Evolutionary conservation across 2,329 filamentous ascomycete species (phyloP).

Genomic region (Pyricularia pennisetigena): DNA sequence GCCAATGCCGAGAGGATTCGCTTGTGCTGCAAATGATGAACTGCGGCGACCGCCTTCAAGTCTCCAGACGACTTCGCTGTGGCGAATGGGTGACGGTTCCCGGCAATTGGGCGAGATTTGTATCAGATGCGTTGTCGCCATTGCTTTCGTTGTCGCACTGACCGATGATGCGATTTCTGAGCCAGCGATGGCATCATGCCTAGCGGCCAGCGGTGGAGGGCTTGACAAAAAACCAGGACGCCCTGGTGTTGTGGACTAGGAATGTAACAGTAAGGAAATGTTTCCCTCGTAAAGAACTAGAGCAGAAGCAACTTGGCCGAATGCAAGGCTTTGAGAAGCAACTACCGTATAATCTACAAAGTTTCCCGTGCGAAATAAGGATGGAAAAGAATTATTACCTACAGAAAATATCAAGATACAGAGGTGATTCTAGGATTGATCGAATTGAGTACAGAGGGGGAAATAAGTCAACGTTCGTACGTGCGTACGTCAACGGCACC

Average conservation of each 20-base stretch:
- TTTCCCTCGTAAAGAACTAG: not conserved
- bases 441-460: not conserved
- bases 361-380: not conserved
- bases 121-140: not conserved
- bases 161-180: constrained; percentile 2
- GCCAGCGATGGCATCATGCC: constrained; percentile 6
- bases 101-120: constrained; percentile 3
- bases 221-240: not conserved
- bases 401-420: not conserved
- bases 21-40: not conserved
- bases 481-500: not conserved
- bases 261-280: not conserved
- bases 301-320: not conserved
- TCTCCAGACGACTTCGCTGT: constrained; percentile 5
- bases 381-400: not conserved
- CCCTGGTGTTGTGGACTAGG: not conserved
- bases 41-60: constrained; percentile 5
- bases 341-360: not conserved
- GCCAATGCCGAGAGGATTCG: not conserved
- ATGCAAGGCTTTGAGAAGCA: not conserved
- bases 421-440: not conserved
- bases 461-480: not conserved
- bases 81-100: not conserved
- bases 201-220: not conserved
- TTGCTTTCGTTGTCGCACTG: constrained; percentile 1